phyloP scores from a whole-genome alignment of 2,329 filamentous ascomycete species.

The Hypoxylon sp. region DNA sequence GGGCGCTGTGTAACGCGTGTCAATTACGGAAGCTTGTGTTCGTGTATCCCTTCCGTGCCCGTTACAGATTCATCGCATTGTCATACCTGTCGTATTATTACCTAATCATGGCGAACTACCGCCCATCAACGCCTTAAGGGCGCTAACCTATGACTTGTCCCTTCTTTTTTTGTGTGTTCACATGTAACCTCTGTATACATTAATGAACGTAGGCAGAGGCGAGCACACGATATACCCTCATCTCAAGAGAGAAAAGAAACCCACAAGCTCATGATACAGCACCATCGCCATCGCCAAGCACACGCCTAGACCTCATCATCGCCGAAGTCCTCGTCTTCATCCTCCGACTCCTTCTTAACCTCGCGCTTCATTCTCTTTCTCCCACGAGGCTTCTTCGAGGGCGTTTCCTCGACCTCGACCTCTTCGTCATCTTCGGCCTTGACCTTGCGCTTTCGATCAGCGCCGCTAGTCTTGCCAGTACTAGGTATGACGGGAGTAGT shows the following conservation, averaged over 20 bases:
- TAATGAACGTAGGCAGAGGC: neutral
- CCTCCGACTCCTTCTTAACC: conserved; percentile 27
- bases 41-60: neutral
- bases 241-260: neutral
- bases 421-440: neutral
- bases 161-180: neutral
- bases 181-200: neutral
- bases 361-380: conserved; percentile 7
- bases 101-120: neutral
- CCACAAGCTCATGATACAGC: neutral
- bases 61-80: neutral
- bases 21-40: neutral
- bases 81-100: neutral
- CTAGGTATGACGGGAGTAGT: neutral
- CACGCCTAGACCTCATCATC: conserved; percentile 28
- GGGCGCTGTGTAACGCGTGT: neutral
- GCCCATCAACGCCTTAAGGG: conserved; percentile 2
- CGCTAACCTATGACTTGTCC: neutral
- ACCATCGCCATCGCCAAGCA: neutral
- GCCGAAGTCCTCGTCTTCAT: conserved; percentile 1
- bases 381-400: conserved; percentile 28
- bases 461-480: conserved; percentile 7
- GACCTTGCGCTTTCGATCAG: conserved; percentile 31
- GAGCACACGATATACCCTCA: neutral
- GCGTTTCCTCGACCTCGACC: neutral